Evolutionary conservation across 306 rosid genomes (phyloP), one percentile per base, ranked within the genome.

Genomic region (Prunus davidiana): DNA sequence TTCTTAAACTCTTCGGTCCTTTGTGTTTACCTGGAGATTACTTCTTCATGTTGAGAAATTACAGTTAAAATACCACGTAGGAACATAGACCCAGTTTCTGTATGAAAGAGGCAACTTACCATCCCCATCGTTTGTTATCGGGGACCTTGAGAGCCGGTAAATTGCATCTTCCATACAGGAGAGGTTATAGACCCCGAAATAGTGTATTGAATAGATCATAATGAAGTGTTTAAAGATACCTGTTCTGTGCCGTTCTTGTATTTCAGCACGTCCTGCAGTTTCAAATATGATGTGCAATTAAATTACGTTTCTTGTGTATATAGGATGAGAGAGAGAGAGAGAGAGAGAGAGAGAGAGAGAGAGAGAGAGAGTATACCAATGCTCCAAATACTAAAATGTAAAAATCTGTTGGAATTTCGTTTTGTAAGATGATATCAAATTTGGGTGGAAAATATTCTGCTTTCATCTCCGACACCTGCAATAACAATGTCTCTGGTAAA

Each of bases 371-470:
- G 56, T 73, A 57, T 90, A 93, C 98, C 94, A 90, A 80, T 46
- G 96, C 81, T 76, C 97, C 97, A 45, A 93, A 80, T 66, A 88
- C 93, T 85, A 91, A 71, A 81, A 93, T 78, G 82, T 91, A 91
- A 82, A 93, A 88, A 84, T 89, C 87, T 71, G 87, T 86, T 57
- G 97, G 90, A 85, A 88, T 85, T 83, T 93, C 97, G 69, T 93
- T 91, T 84, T 88, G 94, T 80, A 91, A 64, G 85, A 93, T 84
- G 54, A 93, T 85, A 68, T 88, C 97, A 73, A 91, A 88, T 88
- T 88, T 93, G 13, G 98, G 91, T 38, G 93, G 94, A 73, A 87
- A 93, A 78, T 90, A 93, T 79, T 93, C 97, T 65, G 93, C 97
- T 86, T 84, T 88, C 87, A 87, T 86, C 73, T 88, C 98, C 47